A percentile compares a stretch with the other conserved stretches of the same genome.
These are phyloP conservation scores for Ampelocalamus luodianensis DNA, from an alignment of 176 grass and related monocot genomes.

Conservation along the genomic window DNA sequence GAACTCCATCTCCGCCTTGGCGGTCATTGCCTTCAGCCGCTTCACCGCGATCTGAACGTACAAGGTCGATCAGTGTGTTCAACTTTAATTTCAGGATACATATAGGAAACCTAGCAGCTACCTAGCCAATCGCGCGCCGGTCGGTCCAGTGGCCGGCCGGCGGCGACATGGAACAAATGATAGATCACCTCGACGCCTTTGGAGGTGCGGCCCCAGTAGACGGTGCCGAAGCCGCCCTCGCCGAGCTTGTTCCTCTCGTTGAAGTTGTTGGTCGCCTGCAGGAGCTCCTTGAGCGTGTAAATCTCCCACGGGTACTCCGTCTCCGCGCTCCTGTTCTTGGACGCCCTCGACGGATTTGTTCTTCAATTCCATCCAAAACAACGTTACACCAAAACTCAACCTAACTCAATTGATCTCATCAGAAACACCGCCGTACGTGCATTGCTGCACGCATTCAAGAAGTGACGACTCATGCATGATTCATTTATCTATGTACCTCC, in stretches of 20 bases:
- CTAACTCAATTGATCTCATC: neutral
- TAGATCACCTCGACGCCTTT: constrained; percentile 61
- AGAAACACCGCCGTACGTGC: neutral
- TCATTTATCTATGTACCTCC: constrained; percentile 11
- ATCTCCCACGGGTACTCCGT: constrained; percentile 63
- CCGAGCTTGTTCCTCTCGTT: constrained; percentile 67
- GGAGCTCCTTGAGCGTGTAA: constrained; percentile 71
- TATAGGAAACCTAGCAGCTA: neutral
- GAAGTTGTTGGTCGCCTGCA: constrained; percentile 76
- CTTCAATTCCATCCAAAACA: neutral
- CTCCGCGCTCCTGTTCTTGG: constrained; percentile 38
- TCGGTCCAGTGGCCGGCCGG: neutral
- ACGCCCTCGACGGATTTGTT: constrained; percentile 25
- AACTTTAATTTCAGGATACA: neutral
- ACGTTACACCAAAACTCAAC: neutral
- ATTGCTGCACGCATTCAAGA: neutral
- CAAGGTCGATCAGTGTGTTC: neutral
- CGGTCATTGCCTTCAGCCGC: constrained; percentile 70
- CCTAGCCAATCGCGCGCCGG: neutral
- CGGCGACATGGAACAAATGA: neutral
- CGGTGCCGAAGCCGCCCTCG: constrained; percentile 79
- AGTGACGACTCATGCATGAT: neutral
- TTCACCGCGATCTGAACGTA: constrained; percentile 69
- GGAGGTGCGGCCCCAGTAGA: constrained; percentile 61
- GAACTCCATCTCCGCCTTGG: constrained; percentile 83